Percentiles rank a stretch among this genome's conserved stretches.
Conservation (phyloP, 768 basidiomycete genomes). For the Tylopilus rubrobrunneus region DNA sequence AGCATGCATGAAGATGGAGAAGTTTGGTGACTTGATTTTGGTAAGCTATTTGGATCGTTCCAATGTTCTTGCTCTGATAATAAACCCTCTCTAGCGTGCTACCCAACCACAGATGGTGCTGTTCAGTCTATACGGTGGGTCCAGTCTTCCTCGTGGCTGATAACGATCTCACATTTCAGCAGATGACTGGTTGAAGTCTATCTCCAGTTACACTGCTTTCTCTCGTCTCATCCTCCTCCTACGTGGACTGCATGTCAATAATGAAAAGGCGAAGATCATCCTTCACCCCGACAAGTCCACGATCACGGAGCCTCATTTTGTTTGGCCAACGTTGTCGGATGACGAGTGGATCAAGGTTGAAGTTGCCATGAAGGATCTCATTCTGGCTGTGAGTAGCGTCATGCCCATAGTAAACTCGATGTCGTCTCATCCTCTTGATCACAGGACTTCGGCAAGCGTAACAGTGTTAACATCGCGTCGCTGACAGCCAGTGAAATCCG, state of each 20-base stretch:
- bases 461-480: slow-evolving; percentile 97
- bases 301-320: slow-evolving; percentile 95
- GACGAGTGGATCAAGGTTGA: slow-evolving; percentile 99
- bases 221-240: slow-evolving; percentile 95
- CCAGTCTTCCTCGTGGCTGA: neutral
- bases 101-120: slow-evolving; percentile 99
- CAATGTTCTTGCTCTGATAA: neutral
- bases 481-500: slow-evolving; percentile 94
- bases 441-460: slow-evolving; percentile 96
- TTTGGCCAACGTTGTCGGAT: slow-evolving; percentile 90
- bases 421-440: slow-evolving; percentile 14
- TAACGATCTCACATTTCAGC: slow-evolving; percentile 5
- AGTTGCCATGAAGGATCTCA: slow-evolving; percentile 97
- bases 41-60: slow-evolving; percentile 33
- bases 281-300: slow-evolving; percentile 96
- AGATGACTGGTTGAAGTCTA: slow-evolving; percentile 99
- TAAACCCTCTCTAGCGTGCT: slow-evolving; percentile 55
- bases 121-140: slow-evolving; percentile 88
- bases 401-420: neutral
- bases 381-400: slow-evolving; percentile 60
- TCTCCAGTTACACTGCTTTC: slow-evolving; percentile 98
- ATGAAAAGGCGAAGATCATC: slow-evolving; percentile 99
- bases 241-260: slow-evolving; percentile 97
- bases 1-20: slow-evolving; percentile 99
- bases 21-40: slow-evolving; percentile 96